Evolutionary conservation across 2,329 filamentous ascomycete genomes (phyloP).

Genomic region (Microcyclospora tardicrescens): DNA sequence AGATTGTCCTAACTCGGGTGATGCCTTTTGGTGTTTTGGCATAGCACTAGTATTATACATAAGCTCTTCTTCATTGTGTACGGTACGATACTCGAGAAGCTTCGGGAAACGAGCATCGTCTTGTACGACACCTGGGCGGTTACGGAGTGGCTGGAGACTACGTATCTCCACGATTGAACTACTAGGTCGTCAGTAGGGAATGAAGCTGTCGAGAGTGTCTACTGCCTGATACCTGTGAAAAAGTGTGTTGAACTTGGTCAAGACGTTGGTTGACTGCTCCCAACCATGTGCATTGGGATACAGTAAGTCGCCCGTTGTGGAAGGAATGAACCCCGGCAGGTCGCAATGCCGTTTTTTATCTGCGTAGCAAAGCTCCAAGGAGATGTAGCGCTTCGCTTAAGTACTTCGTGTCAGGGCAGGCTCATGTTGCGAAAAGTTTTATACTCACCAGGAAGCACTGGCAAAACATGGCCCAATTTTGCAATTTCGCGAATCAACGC

Average conservation of each 20-base stretch:
- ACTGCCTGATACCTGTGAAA: conserved; percentile 25
- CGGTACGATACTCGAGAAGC: no score
- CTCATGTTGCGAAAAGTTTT: background rate
- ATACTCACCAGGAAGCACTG: conserved; percentile 30
- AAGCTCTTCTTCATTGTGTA: no score
- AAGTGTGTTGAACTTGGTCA: conserved; percentile 23
- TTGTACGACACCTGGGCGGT: no score
- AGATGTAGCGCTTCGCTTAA: conserved; percentile 28
- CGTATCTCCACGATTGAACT: no score
- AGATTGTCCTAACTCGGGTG: no score
- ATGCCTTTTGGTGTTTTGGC: no score
- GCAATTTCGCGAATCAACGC: conserved; percentile 31
- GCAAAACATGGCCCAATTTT: conserved; percentile 26
- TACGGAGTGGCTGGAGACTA: no score
- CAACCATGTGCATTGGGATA: conserved; percentile 28
- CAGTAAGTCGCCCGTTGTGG: conserved; percentile 18
- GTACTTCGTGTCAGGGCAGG: background rate
- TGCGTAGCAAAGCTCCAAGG: conserved; percentile 33
- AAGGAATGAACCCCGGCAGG: conserved; percentile 29
- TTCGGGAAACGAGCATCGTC: no score
- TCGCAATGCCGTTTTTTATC: conserved; percentile 28
- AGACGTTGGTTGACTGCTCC: conserved; percentile 23
- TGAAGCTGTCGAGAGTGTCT: no score
- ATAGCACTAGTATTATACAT: no score
- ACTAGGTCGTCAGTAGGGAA: no score